These are phyloP conservation scores for Cyclostephanos tholiformis DNA, from an alignment of 108 stramenopile species.

Conservation along the genomic window DNA sequence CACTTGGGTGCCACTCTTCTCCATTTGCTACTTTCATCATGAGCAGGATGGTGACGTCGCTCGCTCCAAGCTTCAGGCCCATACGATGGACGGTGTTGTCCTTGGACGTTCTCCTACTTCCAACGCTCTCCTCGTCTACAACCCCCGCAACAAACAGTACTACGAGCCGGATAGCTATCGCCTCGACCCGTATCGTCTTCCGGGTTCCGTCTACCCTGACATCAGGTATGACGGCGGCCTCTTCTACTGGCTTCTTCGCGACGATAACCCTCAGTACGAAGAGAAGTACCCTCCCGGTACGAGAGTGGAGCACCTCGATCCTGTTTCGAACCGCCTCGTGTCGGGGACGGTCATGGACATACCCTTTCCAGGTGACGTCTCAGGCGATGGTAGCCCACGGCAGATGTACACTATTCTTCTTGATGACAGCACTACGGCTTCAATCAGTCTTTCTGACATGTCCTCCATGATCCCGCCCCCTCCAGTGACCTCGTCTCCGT, in stretches of 20 bases:
- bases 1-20: too few relatives aligned
- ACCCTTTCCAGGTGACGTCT: background rate
- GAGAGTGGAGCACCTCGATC: too few relatives aligned
- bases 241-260: background rate
- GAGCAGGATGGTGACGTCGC: too few relatives aligned
- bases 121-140: too few relatives aligned
- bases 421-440: background rate
- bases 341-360: background rate
- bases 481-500: background rate
- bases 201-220: background rate
- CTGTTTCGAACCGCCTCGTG: too few relatives aligned
- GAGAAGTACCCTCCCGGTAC: background rate
- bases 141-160: background rate
- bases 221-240: background rate
- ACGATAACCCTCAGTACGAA: background rate
- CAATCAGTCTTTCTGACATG: background rate
- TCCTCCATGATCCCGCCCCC: background rate
- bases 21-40: too few relatives aligned
- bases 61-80: too few relatives aligned
- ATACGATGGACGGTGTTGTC: background rate
- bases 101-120: background rate
- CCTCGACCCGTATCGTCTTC: background rate
- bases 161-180: background rate
- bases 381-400: too few relatives aligned
- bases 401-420: background rate